Evolutionary conservation across 2,329 filamentous ascomycete genomes (phyloP).

Genomic region (Calycina herbarum): DNA sequence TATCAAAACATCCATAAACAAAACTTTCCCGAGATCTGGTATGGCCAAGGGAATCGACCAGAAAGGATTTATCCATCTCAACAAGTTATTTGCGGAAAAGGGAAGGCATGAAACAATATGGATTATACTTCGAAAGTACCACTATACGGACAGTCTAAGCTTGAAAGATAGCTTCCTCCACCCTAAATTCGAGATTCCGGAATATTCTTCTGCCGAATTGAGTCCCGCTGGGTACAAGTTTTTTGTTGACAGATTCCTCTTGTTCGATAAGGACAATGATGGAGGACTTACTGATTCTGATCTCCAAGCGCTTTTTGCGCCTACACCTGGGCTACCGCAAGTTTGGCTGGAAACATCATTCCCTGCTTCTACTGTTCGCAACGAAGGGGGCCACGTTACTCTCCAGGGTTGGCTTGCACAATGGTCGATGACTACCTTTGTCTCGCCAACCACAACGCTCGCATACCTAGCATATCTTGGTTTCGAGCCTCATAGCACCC

Average conservation of each 20-base stretch:
- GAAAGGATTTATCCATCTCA: constrained; percentile 82
- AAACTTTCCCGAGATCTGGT: constrained; percentile 62
- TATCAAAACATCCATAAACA: constrained; percentile 84
- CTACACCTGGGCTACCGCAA: constrained; percentile 82
- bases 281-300: constrained; percentile 87
- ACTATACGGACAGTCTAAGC: constrained; percentile 93
- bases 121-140: constrained; percentile 92
- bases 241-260: constrained; percentile 92
- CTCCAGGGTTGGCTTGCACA: constrained; percentile 97
- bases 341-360: constrained; percentile 90
- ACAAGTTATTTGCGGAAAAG: constrained; percentile 96
- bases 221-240: constrained; percentile 95
- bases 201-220: constrained; percentile 88
- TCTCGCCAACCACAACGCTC: constrained; percentile 90
- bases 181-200: constrained; percentile 91
- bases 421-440: constrained; percentile 99
- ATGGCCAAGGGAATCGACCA: constrained; percentile 74
- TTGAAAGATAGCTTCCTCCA: constrained; percentile 88
- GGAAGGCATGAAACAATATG: constrained; percentile 97
- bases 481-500: constrained; percentile 80
- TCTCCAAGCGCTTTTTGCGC: constrained; percentile 82
- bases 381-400: constrained; percentile 93
- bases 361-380: constrained; percentile 89
- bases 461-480: constrained; percentile 96
- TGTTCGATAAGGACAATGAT: constrained; percentile 97